phyloP scores from a whole-genome alignment of 2,329 filamentous ascomycete species.

The Aspergillus neoniger region DNA sequence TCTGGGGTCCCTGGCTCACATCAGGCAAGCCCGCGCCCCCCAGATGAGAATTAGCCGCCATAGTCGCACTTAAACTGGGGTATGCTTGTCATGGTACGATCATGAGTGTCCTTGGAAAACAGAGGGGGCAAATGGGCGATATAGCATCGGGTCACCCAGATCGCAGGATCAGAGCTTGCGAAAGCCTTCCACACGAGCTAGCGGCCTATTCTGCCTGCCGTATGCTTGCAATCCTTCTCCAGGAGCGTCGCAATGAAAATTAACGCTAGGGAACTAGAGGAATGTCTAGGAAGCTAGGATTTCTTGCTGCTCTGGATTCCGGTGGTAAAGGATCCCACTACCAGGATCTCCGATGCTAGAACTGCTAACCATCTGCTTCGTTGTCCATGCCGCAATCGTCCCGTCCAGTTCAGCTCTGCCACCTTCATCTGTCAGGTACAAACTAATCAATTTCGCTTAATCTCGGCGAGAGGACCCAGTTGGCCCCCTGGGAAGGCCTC shows the following conservation, averaged over 20 bases:
- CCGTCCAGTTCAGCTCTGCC: neutral
- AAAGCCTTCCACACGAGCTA: neutral
- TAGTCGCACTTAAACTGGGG: conserved; percentile 3
- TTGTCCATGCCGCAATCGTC: neutral
- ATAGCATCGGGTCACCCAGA: neutral
- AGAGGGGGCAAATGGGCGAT: neutral
- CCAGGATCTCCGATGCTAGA: neutral
- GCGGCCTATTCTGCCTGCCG: neutral
- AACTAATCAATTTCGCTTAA: neutral
- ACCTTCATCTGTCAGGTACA: neutral
- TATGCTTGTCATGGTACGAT: neutral
- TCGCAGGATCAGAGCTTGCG: neutral
- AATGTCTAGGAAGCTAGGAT: neutral
- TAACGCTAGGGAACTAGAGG: neutral
- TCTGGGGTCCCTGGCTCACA: conserved; percentile 15
- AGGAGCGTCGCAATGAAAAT: neutral
- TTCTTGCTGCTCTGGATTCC: neutral
- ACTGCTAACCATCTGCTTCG: neutral
- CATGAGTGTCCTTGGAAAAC: neutral
- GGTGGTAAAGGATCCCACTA: neutral
- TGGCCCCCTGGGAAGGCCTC: neutral
- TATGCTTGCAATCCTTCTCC: neutral
- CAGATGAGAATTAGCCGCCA: conserved; percentile 11
- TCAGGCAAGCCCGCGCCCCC: conserved; percentile 14
- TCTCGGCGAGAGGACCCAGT: neutral